These are phyloP conservation scores for Colletotrichum lini DNA, from an alignment of 2,329 filamentous ascomycete species.

Conservation along the genomic window DNA sequence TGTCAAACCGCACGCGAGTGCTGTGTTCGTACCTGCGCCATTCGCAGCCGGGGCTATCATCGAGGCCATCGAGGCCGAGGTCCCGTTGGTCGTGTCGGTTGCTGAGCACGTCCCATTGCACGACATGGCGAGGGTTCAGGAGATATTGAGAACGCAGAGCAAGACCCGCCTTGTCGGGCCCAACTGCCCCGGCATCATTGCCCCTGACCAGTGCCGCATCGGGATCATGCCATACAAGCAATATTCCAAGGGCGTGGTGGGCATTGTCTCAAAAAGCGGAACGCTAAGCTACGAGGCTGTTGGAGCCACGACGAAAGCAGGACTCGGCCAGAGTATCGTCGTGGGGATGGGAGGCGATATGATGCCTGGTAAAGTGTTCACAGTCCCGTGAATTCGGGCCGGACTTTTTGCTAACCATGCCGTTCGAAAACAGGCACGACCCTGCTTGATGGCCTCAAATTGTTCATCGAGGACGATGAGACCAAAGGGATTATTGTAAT, in stretches of 20 bases:
- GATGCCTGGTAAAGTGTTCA: conserved; percentile 67
- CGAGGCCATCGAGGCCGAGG: conserved; percentile 83
- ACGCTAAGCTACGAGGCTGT: conserved; percentile 87
- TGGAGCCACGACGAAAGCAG: conserved; percentile 79
- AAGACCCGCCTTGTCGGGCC: conserved; percentile 82
- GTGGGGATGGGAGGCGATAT: conserved; percentile 85
- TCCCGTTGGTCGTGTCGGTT: conserved; percentile 83
- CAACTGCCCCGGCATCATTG: conserved; percentile 87
- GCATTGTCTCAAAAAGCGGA: conserved; percentile 85
- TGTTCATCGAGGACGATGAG: conserved; percentile 77
- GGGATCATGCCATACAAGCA: conserved; percentile 60
- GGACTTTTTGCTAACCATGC: background rate
- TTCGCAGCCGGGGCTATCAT: conserved; percentile 78
- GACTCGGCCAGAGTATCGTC: conserved; percentile 82
- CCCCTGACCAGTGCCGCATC: conserved; percentile 74
- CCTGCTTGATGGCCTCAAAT: conserved; percentile 77
- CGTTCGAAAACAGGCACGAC: conserved; percentile 64
- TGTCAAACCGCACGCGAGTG: conserved; percentile 75
- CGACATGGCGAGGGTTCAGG: conserved; percentile 80
- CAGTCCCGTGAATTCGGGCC: background rate
- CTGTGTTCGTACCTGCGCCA: conserved; percentile 80
- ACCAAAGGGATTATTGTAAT: conserved; percentile 81
- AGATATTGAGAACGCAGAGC: conserved; percentile 79
- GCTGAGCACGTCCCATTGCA: conserved; percentile 86
- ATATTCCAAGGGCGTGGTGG: conserved; percentile 72